phyloP scores from a whole-genome alignment of 208 protist species.

The Kentomonas sorsogonicus region DNA sequence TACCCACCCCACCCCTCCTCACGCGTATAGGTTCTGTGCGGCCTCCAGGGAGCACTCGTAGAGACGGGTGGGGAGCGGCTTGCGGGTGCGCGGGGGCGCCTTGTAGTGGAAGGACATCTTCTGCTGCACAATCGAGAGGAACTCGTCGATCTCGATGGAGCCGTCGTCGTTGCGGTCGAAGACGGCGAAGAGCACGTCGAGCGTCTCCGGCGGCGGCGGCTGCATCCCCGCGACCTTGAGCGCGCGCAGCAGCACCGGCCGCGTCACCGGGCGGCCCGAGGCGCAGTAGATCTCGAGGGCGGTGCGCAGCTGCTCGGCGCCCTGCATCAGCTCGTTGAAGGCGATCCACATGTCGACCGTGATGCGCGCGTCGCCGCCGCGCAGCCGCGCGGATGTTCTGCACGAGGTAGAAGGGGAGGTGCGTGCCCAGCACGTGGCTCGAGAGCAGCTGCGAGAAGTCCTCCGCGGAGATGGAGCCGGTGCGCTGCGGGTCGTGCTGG shows the following conservation, averaged over 20 bases:
- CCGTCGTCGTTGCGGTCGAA: conserved; percentile 86
- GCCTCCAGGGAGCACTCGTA: conserved; percentile 36
- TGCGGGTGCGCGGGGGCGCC: conserved; percentile 21
- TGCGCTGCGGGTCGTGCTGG: conserved; percentile 50
- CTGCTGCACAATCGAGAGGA: conserved; percentile 70
- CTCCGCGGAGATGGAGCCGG: conserved; percentile 50
- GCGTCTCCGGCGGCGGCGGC: conserved; percentile 22
- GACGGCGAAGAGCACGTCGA: conserved; percentile 64
- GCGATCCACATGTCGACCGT: conserved; percentile 66
- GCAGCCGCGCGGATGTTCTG: conserved; percentile 75
- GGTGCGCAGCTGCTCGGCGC: conserved; percentile 39
- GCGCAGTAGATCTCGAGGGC: conserved; percentile 64
- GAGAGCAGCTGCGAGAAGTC: conserved; percentile 74
- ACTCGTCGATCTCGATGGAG: conserved; percentile 78
- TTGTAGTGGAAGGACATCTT: conserved; percentile 72
- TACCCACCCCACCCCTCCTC: too few species aligned
- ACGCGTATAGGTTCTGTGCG: background rate
- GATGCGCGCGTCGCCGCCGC: conserved; percentile 27
- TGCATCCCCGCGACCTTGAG: conserved; percentile 44
- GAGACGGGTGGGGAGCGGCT: conserved; percentile 45
- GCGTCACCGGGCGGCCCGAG: conserved; percentile 50
- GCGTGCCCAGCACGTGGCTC: conserved; percentile 74
- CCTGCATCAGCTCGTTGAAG: conserved; percentile 67
- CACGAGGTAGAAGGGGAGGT: conserved; percentile 78
- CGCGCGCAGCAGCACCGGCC: conserved; percentile 50